phyloP scores from a whole-genome alignment of 2,329 filamentous ascomycete genomes.

The Colletotrichum euphorbiae region DNA sequence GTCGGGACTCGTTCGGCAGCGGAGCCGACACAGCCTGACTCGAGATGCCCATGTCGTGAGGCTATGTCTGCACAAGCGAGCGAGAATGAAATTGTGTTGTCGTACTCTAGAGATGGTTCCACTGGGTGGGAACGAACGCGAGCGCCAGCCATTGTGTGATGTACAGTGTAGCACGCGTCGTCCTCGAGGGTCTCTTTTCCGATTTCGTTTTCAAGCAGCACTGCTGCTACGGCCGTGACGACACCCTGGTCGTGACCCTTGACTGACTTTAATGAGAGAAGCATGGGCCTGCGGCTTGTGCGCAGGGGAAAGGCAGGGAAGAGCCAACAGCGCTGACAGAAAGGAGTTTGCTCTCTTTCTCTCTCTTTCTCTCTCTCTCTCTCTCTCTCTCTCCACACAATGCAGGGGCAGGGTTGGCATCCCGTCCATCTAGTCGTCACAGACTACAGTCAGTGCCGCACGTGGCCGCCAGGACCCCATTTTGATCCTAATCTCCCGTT shows the following conservation, averaged over 20 bases:
- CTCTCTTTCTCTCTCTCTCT: slow-evolving; percentile 14
- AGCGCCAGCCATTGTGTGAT: slow-evolving; percentile 14
- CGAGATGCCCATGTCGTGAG: slow-evolving; percentile 33
- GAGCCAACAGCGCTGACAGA: slow-evolving; percentile 21
- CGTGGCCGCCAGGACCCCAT: slow-evolving; percentile 46
- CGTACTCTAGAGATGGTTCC: slow-evolving; percentile 26
- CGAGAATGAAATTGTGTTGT: slow-evolving; percentile 37
- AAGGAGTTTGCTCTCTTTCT: slow-evolving; percentile 18
- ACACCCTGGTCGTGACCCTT: slow-evolving; percentile 16
- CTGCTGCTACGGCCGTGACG: slow-evolving; percentile 26
- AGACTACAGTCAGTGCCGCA: slow-evolving; percentile 42
- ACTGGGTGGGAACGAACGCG: slow-evolving; percentile 24
- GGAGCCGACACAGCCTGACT: slow-evolving; percentile 27
- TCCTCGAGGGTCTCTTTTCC: neutral
- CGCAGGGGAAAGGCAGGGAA: slow-evolving; percentile 15
- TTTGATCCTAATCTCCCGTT: slow-evolving; percentile 45
- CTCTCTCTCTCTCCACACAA: slow-evolving; percentile 22
- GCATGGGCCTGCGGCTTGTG: slow-evolving; percentile 25
- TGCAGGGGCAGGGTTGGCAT: slow-evolving; percentile 36
- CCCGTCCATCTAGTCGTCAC: slow-evolving; percentile 33
- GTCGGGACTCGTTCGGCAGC: slow-evolving; percentile 20
- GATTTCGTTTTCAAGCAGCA: too few relatives aligned
- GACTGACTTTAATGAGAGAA: slow-evolving; percentile 34
- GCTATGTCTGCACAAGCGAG: slow-evolving; percentile 37
- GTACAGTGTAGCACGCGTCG: slow-evolving; percentile 21